Base-by-base conservation (phyloP, 140 eudicot genomes). In the Eryngium alpinum region DNA sequence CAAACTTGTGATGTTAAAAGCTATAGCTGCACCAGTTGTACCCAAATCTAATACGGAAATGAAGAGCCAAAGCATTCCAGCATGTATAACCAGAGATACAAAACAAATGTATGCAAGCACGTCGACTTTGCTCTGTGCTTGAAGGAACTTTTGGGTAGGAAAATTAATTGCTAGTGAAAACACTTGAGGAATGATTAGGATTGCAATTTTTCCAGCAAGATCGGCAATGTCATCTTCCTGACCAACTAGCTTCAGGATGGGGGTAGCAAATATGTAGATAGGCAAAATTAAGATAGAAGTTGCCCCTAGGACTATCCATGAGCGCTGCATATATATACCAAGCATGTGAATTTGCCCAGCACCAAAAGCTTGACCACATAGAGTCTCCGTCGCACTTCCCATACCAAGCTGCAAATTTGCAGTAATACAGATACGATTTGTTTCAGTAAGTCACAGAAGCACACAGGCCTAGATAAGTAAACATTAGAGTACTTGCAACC, bases 311-410 rank as follows among this genome's bases (percentile, higher is more conserved):
- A 87, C 84, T 43, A 89, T 85, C 84, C 89, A 87, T 13, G 92
- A 87, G 3, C 92, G 84, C 62, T 89, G 92, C 92, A 89, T 83
- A 83, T 89, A 89, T 21, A 87, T 78, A 14, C 92, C 92, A 1
- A 89, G 86, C 90, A 89, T 46, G 82, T 87, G 80, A 38, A 87
- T 80, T 84, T 83, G 89, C 74, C 87, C 88, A 14, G 90, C 89
- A 24, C 92, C 92, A 56, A 65, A 89, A 5, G 92, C 92, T 78
- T 89, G 92, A 16, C 92, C 92, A 29, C 92, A 89, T 17, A 89
- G 84, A n/a, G 92, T 89, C 82, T 89, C 92, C 1, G 86, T 81
- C n/a, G 92, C 92, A 80, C 92, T 89, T 74, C 92, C 92, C 92
- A 89, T 89, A 10, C 92, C 92, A 49, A 87, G 85, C 92, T 89